These are phyloP conservation scores for Yamadazyma philogaea DNA, from an alignment of 805 yeast species.

Conservation along the genomic window DNA sequence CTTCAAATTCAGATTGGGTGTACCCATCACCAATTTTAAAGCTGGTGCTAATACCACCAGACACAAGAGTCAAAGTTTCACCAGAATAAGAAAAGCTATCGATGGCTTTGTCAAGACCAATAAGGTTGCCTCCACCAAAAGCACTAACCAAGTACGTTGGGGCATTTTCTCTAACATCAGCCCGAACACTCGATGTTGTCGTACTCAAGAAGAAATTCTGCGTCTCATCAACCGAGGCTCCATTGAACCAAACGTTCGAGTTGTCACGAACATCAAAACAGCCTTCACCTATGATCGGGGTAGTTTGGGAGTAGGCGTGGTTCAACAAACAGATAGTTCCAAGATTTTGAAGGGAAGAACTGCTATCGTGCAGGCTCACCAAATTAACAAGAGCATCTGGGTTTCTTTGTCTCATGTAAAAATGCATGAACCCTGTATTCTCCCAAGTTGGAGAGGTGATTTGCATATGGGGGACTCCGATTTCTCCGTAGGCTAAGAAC, in stretches of 20 bases:
- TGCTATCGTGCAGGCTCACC: conserved; percentile 12
- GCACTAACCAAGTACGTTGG: conserved; percentile 19
- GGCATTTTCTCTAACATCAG: conserved; percentile 18
- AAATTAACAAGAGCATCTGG: conserved; percentile 13
- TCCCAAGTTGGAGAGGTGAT: conserved; percentile 12
- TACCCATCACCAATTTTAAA: conserved; percentile 9
- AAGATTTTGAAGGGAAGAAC: conserved; percentile 15
- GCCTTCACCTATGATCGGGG: conserved; percentile 19
- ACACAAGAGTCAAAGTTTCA: not conserved
- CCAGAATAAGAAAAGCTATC: not conserved
- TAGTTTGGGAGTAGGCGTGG: conserved; percentile 16
- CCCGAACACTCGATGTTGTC: conserved; percentile 16
- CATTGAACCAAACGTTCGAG: conserved; percentile 12
- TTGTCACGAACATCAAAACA: conserved; percentile 18
- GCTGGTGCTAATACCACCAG: not conserved
- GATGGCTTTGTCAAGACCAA: conserved; percentile 12
- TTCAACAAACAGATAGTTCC: conserved; percentile 27
- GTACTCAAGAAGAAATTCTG: conserved; percentile 20
- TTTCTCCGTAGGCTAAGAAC: conserved; percentile 13
- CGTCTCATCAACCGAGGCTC: conserved; percentile 4
- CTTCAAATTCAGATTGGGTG: not conserved
- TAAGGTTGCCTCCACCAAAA: conserved; percentile 22
- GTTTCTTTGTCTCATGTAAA: conserved; percentile 11
- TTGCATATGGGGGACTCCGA: conserved; percentile 14
- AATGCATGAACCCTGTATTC: conserved; percentile 16